Evolutionary conservation across 2,329 filamentous ascomycete species (phyloP).

Genomic region (Diplodia scrobiculata): DNA sequence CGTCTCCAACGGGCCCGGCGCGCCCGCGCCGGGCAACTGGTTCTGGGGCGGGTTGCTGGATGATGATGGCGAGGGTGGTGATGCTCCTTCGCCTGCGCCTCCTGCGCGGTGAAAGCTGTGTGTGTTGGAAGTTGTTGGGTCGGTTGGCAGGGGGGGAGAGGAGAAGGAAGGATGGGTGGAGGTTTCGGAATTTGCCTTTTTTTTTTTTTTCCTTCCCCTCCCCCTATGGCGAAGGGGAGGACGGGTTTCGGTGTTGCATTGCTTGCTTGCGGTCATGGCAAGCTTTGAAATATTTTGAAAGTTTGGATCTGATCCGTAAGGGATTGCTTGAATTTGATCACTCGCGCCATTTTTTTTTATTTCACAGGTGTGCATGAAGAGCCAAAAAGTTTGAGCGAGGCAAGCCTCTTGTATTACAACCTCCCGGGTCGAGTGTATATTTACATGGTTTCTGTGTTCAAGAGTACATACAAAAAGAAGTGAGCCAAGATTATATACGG

Average conservation of each 20-base stretch:
- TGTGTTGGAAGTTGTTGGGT: too few relatives aligned
- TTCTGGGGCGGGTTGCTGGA: not conserved
- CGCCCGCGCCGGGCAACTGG: not conserved
- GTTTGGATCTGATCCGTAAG: not conserved
- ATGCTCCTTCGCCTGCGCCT: too few relatives aligned
- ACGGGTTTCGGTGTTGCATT: too few relatives aligned
- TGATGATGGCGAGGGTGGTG: too few relatives aligned
- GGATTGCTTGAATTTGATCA: not conserved
- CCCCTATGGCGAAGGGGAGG: too few relatives aligned
- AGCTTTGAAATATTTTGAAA: not conserved
- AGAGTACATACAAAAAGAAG: conserved; percentile 17
- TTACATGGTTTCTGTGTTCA: not conserved
- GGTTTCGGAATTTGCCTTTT: too few relatives aligned
- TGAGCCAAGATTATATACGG: conserved; percentile 3
- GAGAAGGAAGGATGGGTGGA: too few relatives aligned
- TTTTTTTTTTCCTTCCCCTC: too few relatives aligned
- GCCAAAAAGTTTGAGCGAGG: not conserved
- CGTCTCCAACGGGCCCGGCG: not conserved
- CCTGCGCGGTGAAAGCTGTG: too few relatives aligned
- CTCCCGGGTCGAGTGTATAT: not conserved
- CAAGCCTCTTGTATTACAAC: conserved; percentile 4
- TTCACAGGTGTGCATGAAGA: not conserved
- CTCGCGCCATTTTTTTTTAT: not conserved
- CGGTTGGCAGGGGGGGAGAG: too few relatives aligned
- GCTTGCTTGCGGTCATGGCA: not conserved